Conservation (phyloP, 2,329 filamentous ascomycete species). For the Remersonia thermophila region DNA sequence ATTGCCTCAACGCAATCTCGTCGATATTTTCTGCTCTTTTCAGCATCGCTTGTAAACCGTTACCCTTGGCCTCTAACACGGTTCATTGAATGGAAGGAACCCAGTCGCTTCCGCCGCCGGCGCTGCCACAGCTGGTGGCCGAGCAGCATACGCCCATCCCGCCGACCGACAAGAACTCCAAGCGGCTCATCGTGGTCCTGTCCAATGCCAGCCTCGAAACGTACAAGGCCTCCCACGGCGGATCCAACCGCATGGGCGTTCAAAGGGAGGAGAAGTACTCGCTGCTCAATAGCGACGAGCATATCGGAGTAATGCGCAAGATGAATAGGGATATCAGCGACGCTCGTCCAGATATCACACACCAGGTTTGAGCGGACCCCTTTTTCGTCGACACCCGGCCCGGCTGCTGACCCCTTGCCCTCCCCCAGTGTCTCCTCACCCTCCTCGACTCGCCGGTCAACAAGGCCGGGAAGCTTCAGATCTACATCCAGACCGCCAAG, state of each 20-base stretch:
- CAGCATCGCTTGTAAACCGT: not conserved
- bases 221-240: slow-evolving; percentile 77
- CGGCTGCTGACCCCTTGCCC: slow-evolving; percentile 15
- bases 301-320: slow-evolving; percentile 98
- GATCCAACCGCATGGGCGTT: slow-evolving; percentile 48
- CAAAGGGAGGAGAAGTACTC: slow-evolving; percentile 91
- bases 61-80: slow-evolving; percentile 9
- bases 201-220: slow-evolving; percentile 97
- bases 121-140: slow-evolving; percentile 81
- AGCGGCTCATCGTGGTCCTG: slow-evolving; percentile 86
- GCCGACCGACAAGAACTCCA: slow-evolving; percentile 75
- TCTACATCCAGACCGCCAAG: slow-evolving; percentile 96
- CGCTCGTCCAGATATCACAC: slow-evolving; percentile 92
- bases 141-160: slow-evolving; percentile 83
- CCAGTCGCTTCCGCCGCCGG: slow-evolving; percentile 85
- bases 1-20: not conserved
- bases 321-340: slow-evolving; percentile 99
- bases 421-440: slow-evolving; percentile 75
- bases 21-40: no score
- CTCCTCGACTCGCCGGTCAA: slow-evolving; percentile 97
- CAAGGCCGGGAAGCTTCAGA: slow-evolving; percentile 94
- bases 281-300: slow-evolving; percentile 94
- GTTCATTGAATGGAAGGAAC: slow-evolving; percentile 49
- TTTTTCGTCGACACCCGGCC: slow-evolving; percentile 36
- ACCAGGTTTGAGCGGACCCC: slow-evolving; percentile 56